Conservation (phyloP, 2,329 filamentous ascomycete species). For the Paraphaeosphaeria minitans region DNA sequence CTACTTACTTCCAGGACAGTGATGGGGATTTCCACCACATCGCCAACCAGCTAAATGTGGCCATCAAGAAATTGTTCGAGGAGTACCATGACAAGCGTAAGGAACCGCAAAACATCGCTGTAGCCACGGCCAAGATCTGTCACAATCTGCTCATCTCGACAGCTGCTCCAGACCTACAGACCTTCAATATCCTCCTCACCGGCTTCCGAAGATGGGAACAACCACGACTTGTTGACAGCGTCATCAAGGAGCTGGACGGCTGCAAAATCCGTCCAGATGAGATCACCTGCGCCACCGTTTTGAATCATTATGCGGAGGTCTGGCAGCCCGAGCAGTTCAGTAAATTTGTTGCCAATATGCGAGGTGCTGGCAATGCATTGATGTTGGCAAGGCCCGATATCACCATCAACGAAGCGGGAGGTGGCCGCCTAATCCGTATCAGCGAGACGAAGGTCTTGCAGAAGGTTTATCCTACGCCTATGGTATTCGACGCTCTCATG, state of each 20-base stretch:
- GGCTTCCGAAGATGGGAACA: slow-evolving; percentile 56
- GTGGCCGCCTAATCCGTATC: slow-evolving; percentile 32
- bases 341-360: slow-evolving; percentile 49
- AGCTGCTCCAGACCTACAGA: slow-evolving; percentile 68
- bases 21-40: slow-evolving; percentile 43
- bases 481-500: slow-evolving; percentile 51
- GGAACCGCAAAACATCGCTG: slow-evolving; percentile 2
- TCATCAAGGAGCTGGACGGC: slow-evolving; percentile 40
- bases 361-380: slow-evolving; percentile 46
- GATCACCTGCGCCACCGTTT: slow-evolving; percentile 48
- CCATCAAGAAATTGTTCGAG: slow-evolving; percentile 31
- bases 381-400: slow-evolving; percentile 49
- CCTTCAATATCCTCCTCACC: slow-evolving; percentile 73
- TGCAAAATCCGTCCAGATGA: slow-evolving; percentile 54
- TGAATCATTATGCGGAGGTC: slow-evolving; percentile 47
- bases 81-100: slow-evolving; percentile 15
- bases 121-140: slow-evolving; percentile 48
- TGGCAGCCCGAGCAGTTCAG: slow-evolving; percentile 43
- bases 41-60: slow-evolving; percentile 36
- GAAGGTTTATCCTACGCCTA: slow-evolving; percentile 51
- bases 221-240: slow-evolving; percentile 29
- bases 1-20: slow-evolving; percentile 47
- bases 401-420: slow-evolving; percentile 39
- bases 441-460: slow-evolving; percentile 46
- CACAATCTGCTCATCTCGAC: slow-evolving; percentile 70